phyloP scores from a whole-genome alignment of 768 basidiomycete genomes.

The Daedalea quercina region DNA sequence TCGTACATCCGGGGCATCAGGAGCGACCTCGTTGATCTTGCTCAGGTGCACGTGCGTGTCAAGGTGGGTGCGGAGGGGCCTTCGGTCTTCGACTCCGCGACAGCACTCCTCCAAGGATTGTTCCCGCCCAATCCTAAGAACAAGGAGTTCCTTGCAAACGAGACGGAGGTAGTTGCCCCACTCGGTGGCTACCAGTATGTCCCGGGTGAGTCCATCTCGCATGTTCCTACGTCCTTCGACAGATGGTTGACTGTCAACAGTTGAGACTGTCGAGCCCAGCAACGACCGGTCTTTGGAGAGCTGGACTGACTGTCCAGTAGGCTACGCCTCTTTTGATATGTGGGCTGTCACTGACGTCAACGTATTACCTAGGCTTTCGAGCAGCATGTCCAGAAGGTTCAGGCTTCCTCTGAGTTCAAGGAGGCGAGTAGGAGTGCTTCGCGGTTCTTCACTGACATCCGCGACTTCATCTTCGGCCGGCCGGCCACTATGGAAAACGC shows the following conservation, averaged over 20 bases:
- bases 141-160: slow-evolving; percentile 74
- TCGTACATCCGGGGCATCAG: slow-evolving; percentile 60
- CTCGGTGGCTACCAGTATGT: slow-evolving; percentile 78
- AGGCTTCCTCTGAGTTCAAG: slow-evolving; percentile 63
- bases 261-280: slow-evolving; percentile 81
- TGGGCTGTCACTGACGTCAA: slow-evolving; percentile 1
- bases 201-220: slow-evolving; percentile 61
- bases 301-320: slow-evolving; percentile 60
- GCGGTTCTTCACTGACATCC: slow-evolving; percentile 59
- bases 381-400: slow-evolving; percentile 53
- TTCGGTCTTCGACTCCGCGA: slow-evolving; percentile 83
- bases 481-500: slow-evolving; percentile 62
- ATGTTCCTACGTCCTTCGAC: too few species aligned
- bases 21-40: slow-evolving; percentile 61
- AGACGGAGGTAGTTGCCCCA: slow-evolving; percentile 62
- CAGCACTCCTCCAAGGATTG: slow-evolving; percentile 78
- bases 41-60: slow-evolving; percentile 67
- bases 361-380: slow-evolving; percentile 45
- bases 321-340: slow-evolving; percentile 7
- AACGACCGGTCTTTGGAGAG: slow-evolving; percentile 82
- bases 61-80: slow-evolving; percentile 82
- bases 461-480: slow-evolving; percentile 68
- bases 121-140: slow-evolving; percentile 76
- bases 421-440: slow-evolving; percentile 45
- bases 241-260: slow-evolving; percentile 26